These are phyloP conservation scores for Thamnidium elegans DNA, from an alignment of 192 early-diverging fungal genomes.

Conservation along the genomic window DNA sequence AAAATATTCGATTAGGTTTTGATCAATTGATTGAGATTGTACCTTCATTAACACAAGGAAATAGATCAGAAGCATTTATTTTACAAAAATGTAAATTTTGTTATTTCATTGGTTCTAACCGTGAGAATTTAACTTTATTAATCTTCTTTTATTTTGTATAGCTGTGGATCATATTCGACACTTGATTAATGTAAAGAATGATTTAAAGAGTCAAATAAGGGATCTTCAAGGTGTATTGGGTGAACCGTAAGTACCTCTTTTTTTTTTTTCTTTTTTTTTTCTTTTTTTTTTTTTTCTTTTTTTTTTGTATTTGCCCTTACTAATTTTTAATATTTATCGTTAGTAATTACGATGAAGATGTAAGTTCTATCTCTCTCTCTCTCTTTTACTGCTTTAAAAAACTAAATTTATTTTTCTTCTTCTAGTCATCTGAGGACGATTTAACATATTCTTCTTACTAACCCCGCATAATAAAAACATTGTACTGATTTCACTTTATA, in stretches of 20 bases:
- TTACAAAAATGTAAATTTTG: conserved; percentile 66
- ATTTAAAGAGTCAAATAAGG: conserved; percentile 52
- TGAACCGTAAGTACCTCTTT: conserved; percentile 36
- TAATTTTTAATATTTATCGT: background rate
- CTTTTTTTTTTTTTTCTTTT: background rate
- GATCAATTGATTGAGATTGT: conserved; percentile 88
- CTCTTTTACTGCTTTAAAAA: background rate
- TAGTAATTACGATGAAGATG: conserved; percentile 32
- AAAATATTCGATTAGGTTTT: conserved; percentile 88
- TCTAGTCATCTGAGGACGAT: conserved; percentile 38
- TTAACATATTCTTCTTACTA: conserved; percentile 21
- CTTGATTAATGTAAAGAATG: conserved; percentile 57
- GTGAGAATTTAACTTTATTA: conserved; percentile 1
- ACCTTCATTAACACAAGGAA: conserved; percentile 76
- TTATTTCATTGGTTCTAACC: background rate
- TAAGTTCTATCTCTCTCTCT: conserved; percentile 1
- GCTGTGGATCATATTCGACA: conserved; percentile 78
- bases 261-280: conserved; percentile 2
- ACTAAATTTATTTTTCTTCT: conserved; percentile 6
- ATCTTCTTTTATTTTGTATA: conserved; percentile 25
- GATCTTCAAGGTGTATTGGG: conserved; percentile 48
- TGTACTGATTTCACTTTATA: no score
- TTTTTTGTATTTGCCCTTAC: background rate
- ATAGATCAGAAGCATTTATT: conserved; percentile 83
- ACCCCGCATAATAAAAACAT: no score